These are phyloP conservation scores for Dacryopinax spathularia DNA, from an alignment of 768 basidiomycete genomes.

Conservation along the genomic window DNA sequence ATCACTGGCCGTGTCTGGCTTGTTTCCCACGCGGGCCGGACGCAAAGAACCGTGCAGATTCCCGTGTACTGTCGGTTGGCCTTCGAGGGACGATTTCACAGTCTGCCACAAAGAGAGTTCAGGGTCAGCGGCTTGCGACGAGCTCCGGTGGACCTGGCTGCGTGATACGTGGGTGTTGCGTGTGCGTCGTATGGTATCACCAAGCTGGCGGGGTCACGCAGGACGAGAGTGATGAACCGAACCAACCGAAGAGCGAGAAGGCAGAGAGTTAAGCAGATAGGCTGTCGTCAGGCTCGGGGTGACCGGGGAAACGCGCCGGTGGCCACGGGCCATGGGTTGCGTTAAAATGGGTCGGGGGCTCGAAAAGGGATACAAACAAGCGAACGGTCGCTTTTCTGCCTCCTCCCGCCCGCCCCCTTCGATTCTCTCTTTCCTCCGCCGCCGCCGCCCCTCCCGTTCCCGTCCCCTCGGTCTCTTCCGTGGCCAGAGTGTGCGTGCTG, in stretches of 20 bases:
- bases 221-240: too few species aligned
- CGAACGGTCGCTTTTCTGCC: constrained; percentile 5
- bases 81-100: background rate
- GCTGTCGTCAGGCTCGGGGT: too few species aligned
- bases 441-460: background rate
- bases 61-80: background rate
- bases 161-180: background rate
- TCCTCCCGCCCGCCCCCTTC: background rate
- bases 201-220: background rate
- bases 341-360: background rate
- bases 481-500: background rate
- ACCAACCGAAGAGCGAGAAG: background rate
- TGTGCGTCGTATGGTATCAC: background rate
- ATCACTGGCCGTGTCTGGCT: background rate
- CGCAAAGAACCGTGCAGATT: background rate
- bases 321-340: background rate
- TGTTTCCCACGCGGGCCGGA: constrained; percentile 4
- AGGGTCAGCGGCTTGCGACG: background rate
- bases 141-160: background rate
- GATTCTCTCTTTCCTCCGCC: background rate
- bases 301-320: background rate
- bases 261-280: too few species aligned
- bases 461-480: constrained; percentile 1
- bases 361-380: background rate
- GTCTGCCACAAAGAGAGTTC: background rate